A percentile compares a stretch with the other conserved stretches of the same genome.
Conservation (phyloP, 306 rosid genomes). For the Pueraria montana region DNA sequence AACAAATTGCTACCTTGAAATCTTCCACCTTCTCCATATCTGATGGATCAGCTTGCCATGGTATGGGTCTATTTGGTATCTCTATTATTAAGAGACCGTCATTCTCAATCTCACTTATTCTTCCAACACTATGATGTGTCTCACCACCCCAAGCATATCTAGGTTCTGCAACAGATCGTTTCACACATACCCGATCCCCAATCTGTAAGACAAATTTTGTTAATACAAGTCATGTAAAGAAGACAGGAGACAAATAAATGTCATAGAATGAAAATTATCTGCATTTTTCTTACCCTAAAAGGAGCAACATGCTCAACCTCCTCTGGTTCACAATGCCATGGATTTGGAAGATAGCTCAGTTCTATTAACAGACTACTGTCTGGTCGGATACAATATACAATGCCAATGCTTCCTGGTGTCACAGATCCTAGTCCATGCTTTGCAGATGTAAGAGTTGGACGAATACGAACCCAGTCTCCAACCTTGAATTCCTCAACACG, state of each 20-base stretch:
- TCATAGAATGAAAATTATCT: slow-evolving; percentile 1
- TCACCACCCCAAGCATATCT: slow-evolving; percentile 99
- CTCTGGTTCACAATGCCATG: slow-evolving; percentile 99
- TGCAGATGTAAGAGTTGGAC: slow-evolving; percentile 95
- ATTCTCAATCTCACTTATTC: slow-evolving; percentile 94
- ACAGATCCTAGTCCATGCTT: slow-evolving; percentile 98
- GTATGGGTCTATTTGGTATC: slow-evolving; percentile 91
- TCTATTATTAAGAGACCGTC: slow-evolving; percentile 95
- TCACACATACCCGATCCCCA: slow-evolving; percentile 93
- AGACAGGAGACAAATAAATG: slow-evolving; percentile 21
- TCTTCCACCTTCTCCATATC: slow-evolving; percentile 99
- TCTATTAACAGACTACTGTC: slow-evolving; percentile 95
- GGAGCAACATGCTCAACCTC: slow-evolving; percentile 96
- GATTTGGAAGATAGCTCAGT: slow-evolving; percentile 94
- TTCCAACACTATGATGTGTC: slow-evolving; percentile 98
- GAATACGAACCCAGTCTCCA: slow-evolving; percentile 98
- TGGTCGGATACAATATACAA: slow-evolving; percentile 93
- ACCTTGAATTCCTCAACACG: slow-evolving; percentile 98
- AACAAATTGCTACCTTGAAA: slow-evolving; percentile 73
- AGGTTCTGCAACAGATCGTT: slow-evolving; percentile 99
- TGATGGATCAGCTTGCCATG: slow-evolving; percentile 99
- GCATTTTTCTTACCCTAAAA: slow-evolving; percentile 71
- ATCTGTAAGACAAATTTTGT: slow-evolving; percentile 67
- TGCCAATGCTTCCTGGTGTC: slow-evolving; percentile 98
- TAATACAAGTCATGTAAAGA: slow-evolving; percentile 1